These are phyloP conservation scores for Tylopilus cervinicoccineus DNA, from an alignment of 768 basidiomycete species.

Conservation along the genomic window DNA sequence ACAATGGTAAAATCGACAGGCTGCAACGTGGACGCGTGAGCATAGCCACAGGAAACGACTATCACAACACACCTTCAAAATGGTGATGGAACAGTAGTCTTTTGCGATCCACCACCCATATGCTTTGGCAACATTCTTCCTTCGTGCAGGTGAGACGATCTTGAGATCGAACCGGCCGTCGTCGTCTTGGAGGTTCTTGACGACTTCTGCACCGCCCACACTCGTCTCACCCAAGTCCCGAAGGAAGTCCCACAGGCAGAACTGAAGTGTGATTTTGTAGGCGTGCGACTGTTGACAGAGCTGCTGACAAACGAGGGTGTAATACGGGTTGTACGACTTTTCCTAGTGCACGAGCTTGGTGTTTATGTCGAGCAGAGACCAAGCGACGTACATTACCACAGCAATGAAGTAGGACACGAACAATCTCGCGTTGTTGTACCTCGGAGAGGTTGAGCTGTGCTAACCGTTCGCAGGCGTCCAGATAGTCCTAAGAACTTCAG, in stretches of 20 bases:
- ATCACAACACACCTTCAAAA: slow-evolving; percentile 67
- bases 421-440: slow-evolving; percentile 89
- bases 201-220: slow-evolving; percentile 75
- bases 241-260: slow-evolving; percentile 94
- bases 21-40: slow-evolving; percentile 35
- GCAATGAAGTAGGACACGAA: slow-evolving; percentile 91
- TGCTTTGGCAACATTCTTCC: slow-evolving; percentile 74
- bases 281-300: slow-evolving; percentile 77
- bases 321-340: slow-evolving; percentile 92
- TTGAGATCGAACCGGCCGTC: slow-evolving; percentile 42
- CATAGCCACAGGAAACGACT: not conserved
- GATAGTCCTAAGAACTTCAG: slow-evolving; percentile 67
- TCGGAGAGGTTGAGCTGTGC: slow-evolving; percentile 80
- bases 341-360: slow-evolving; percentile 44
- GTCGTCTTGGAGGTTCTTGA: slow-evolving; percentile 55
- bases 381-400: slow-evolving; percentile 70
- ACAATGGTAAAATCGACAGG: slow-evolving; percentile 83
- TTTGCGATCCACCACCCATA: slow-evolving; percentile 95
- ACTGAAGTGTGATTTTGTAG: slow-evolving; percentile 90
- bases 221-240: slow-evolving; percentile 82
- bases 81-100: slow-evolving; percentile 64
- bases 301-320: slow-evolving; percentile 82
- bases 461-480: slow-evolving; percentile 93
- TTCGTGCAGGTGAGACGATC: slow-evolving; percentile 53
- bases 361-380: not conserved